Base-by-base conservation (phyloP, 345 rosid genomes). In the Rubroshorea leprosula region DNA sequence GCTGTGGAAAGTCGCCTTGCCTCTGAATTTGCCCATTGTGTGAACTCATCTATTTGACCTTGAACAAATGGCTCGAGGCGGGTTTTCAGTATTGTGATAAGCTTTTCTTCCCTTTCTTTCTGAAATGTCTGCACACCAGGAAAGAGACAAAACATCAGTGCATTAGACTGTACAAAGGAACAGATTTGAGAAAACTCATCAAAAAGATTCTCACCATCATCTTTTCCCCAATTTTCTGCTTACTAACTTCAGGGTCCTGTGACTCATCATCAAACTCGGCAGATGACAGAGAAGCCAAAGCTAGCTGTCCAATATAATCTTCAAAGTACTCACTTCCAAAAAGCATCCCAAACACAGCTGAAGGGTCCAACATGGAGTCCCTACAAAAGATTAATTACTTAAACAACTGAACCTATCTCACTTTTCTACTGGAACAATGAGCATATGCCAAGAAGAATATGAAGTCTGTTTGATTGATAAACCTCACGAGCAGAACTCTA, bases 261-360 rank as follows among this genome's bases (percentile, higher is more conserved):
- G 76, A 50, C 24, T 75, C 90, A 41, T 76, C 74, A 20, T 92
- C 97, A 17, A 69, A 46, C 26, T 87, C 95, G 24, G 77, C 26
- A 23, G 84, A 47, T 12, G 87, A 70, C 65, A 81, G 20, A 35
- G 86, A 65, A 66, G 95, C 95, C 74, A 94, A 65, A 5, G 92
- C 90, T 64, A 93, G 90, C 68, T 90, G 83, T 10, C 99, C 99
- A 58, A 90, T 54, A 47, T 89, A 93, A 54, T 93, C 99, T 65
- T 93, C 99, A 71, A 93, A 93, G 57, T 48, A 68, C 26, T 93
- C 96, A 35, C 97, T 90, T 38, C 96, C 97, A 49, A 93, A 89
- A 45, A 87, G 76, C 97, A 87, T 87, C 45, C 97, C 96, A 67
- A 93, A 93, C 13, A 93, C 95, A 49, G 90, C 77, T 45, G 96